Conservation (phyloP, 2,329 filamentous ascomycete genomes). For the Westerdykella aurantiaca region DNA sequence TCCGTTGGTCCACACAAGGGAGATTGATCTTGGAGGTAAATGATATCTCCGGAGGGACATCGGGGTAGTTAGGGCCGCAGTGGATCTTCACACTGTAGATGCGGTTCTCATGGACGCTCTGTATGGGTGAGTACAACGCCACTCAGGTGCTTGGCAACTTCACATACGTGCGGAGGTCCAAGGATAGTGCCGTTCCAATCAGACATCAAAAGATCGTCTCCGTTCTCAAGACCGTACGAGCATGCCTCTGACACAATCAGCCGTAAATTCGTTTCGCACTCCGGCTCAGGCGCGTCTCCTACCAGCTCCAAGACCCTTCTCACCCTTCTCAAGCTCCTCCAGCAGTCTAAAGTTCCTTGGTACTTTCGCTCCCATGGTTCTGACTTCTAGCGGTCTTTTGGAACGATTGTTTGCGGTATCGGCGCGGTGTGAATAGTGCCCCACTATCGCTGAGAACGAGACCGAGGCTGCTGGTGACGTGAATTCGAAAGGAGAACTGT, state of each 20-base stretch:
- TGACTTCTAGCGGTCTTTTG: not conserved
- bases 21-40: slow-evolving; percentile 95
- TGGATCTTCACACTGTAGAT: slow-evolving; percentile 98
- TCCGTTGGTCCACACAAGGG: slow-evolving; percentile 79
- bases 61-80: slow-evolving; percentile 85
- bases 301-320: slow-evolving; percentile 94
- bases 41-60: slow-evolving; percentile 79
- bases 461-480: no score
- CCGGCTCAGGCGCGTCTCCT: slow-evolving; percentile 11
- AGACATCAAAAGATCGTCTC: slow-evolving; percentile 92
- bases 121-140: slow-evolving; percentile 3
- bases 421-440: no score
- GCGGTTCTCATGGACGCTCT: slow-evolving; percentile 96
- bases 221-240: slow-evolving; percentile 91
- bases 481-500: not conserved
- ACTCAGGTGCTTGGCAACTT: slow-evolving; percentile 2
- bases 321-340: slow-evolving; percentile 97
- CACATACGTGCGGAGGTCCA: slow-evolving; percentile 84
- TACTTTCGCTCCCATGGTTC: slow-evolving; percentile 63
- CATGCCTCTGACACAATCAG: slow-evolving; percentile 65
- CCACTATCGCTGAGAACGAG: no score
- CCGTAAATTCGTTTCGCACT: not conserved
- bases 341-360: slow-evolving; percentile 94
- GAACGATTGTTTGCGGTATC: no score
- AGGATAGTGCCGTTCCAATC: slow-evolving; percentile 99